These are phyloP conservation scores for Phyllosticta citrichinensis DNA, from an alignment of 2,329 filamentous ascomycete genomes.

Conservation along the genomic window DNA sequence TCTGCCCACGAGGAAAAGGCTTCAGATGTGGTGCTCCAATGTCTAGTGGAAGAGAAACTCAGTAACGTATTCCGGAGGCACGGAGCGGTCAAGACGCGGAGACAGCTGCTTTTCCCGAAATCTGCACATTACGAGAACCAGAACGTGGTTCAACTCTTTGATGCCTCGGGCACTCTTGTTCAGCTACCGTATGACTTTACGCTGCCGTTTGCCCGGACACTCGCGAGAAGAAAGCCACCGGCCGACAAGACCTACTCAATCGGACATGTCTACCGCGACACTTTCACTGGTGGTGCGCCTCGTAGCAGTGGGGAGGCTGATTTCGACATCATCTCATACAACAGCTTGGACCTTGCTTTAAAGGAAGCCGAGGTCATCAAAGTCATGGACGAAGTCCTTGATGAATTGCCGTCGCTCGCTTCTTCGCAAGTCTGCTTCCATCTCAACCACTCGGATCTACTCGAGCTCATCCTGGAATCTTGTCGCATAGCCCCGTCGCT, in stretches of 20 bases:
- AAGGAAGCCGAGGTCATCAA: slow-evolving; percentile 94
- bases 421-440: slow-evolving; percentile 75
- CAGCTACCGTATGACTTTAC: slow-evolving; percentile 94
- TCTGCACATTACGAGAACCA: slow-evolving; percentile 61
- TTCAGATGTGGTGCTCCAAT: slow-evolving; percentile 57
- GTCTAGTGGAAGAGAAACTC: slow-evolving; percentile 64
- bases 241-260: slow-evolving; percentile 76
- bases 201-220: slow-evolving; percentile 72
- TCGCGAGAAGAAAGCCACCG: slow-evolving; percentile 60
- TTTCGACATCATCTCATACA: slow-evolving; percentile 86
- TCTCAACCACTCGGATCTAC: slow-evolving; percentile 75
- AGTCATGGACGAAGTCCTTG: slow-evolving; percentile 82
- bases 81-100: slow-evolving; percentile 71
- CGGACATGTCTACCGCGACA: slow-evolving; percentile 76
- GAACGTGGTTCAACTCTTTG: slow-evolving; percentile 70
- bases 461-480: slow-evolving; percentile 82
- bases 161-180: slow-evolving; percentile 74
- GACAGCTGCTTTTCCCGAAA: slow-evolving; percentile 69
- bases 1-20: slow-evolving; percentile 23
- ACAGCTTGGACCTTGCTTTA: slow-evolving; percentile 69
- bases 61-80: slow-evolving; percentile 76
- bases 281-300: slow-evolving; percentile 69
- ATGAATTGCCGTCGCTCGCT: slow-evolving; percentile 65
- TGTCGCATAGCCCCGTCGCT: slow-evolving; percentile 66
- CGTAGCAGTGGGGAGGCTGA: slow-evolving; percentile 79